These are phyloP conservation scores for Rhodotorula sp. DNA, from an alignment of 1,284 basidiomycete species.

Conservation along the genomic window DNA sequence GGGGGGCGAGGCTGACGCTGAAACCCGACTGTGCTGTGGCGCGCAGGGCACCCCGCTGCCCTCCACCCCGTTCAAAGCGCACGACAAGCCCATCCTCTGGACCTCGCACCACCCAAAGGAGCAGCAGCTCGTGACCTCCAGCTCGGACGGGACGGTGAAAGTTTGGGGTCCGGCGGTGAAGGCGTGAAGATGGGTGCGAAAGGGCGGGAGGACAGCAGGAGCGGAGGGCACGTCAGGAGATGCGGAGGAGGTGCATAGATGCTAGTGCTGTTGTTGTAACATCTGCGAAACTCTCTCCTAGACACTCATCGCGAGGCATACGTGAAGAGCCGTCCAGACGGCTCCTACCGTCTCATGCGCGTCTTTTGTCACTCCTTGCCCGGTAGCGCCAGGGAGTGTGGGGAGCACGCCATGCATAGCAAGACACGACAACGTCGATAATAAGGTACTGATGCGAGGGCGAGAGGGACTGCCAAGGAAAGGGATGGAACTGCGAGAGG, in stretches of 20 bases:
- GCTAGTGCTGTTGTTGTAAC: neutral
- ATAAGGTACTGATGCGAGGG: no score
- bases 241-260: neutral
- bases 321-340: no score
- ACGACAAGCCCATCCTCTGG: slow-evolving; percentile 85
- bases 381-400: no score
- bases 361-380: no score
- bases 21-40: no score
- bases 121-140: slow-evolving; percentile 25
- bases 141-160: slow-evolving; percentile 69
- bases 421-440: neutral
- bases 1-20: neutral
- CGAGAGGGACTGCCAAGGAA: neutral
- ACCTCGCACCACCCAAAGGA: slow-evolving; percentile 75
- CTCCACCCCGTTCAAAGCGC: slow-evolving; percentile 64
- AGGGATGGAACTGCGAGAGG: neutral
- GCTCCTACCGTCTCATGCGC: no score
- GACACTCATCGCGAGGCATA: no score
- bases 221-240: no score
- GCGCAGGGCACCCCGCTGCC: slow-evolving; percentile 65
- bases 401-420: no score
- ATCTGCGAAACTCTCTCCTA: no score
- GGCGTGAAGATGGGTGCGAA: neutral
- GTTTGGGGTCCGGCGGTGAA: slow-evolving; percentile 60
- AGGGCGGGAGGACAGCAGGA: no score